Evolutionary conservation across 225 moss, liverwort and hornwort genomes (phyloP).

Genomic region (Marchantia paleacea): DNA sequence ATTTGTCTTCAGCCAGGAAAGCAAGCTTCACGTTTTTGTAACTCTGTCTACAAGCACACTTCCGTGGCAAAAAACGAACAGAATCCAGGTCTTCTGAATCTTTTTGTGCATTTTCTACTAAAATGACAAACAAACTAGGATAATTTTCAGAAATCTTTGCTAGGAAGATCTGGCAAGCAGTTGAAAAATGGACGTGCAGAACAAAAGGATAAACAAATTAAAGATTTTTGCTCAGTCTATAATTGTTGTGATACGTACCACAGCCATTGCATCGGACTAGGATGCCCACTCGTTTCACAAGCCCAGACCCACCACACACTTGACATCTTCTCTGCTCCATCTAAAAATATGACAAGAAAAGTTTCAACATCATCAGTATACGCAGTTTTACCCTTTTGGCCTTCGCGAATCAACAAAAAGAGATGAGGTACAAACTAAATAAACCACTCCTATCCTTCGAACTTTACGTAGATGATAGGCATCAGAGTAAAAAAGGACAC

Average conservation of each 20-base stretch:
- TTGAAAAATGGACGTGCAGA: background rate
- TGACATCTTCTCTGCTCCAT: constrained; percentile 70
- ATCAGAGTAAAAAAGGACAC: background rate
- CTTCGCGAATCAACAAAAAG: background rate
- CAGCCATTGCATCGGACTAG: constrained; percentile 81
- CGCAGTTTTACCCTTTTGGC: background rate
- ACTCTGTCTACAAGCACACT: background rate
- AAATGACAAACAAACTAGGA: background rate
- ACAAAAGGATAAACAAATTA: background rate
- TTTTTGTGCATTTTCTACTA: background rate
- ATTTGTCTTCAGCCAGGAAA: background rate
- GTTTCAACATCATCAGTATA: background rate
- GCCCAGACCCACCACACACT: constrained; percentile 81
- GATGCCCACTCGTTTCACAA: constrained; percentile 66
- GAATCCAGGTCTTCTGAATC: background rate
- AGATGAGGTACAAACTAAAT: background rate
- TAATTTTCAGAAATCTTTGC: background rate
- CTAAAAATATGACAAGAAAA: constrained; percentile 34
- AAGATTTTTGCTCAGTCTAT: background rate
- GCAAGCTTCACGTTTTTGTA: background rate
- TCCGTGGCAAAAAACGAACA: background rate
- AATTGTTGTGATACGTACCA: constrained; percentile 42
- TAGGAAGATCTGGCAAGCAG: background rate
- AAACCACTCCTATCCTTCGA: background rate
- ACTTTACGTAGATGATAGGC: background rate